Evolutionary conservation across 2,329 filamentous ascomycete genomes (phyloP).

Genomic region (Colletotrichum sp.): DNA sequence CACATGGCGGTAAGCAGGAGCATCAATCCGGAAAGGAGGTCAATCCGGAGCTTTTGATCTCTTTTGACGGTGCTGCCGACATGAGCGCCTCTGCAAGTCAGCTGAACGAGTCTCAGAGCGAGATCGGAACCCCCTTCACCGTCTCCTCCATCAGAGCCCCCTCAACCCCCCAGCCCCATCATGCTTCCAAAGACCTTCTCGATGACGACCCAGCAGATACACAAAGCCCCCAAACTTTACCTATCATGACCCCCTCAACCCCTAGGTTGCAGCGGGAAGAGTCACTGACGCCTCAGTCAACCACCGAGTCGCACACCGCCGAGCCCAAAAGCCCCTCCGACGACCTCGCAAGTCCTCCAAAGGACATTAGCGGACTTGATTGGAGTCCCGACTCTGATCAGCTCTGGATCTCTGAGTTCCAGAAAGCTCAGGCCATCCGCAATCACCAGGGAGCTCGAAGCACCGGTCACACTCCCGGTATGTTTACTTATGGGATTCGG

Average conservation of each 20-base stretch:
- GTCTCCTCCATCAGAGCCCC: neutral
- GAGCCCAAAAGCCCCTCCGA: neutral
- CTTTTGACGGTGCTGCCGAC: neutral
- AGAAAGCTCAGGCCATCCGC: neutral
- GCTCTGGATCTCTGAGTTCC: neutral
- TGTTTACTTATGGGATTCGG: constrained; percentile 15
- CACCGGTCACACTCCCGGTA: neutral
- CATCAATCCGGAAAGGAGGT: neutral
- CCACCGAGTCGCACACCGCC: neutral
- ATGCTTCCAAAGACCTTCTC: neutral
- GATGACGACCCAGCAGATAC: neutral
- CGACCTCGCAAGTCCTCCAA: neutral
- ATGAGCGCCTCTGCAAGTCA: neutral
- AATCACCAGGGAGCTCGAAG: neutral
- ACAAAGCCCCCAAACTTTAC: neutral
- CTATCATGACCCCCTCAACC: neutral
- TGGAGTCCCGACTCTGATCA: neutral
- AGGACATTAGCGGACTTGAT: neutral
- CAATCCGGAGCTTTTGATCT: neutral
- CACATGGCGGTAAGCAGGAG: no score
- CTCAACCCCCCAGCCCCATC: neutral
- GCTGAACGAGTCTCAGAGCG: neutral
- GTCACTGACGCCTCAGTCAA: neutral
- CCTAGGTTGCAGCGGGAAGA: neutral
- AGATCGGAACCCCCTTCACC: neutral